Conservation (phyloP, 2,329 filamentous ascomycete species). For the Dendrostoma leiphaemia region DNA sequence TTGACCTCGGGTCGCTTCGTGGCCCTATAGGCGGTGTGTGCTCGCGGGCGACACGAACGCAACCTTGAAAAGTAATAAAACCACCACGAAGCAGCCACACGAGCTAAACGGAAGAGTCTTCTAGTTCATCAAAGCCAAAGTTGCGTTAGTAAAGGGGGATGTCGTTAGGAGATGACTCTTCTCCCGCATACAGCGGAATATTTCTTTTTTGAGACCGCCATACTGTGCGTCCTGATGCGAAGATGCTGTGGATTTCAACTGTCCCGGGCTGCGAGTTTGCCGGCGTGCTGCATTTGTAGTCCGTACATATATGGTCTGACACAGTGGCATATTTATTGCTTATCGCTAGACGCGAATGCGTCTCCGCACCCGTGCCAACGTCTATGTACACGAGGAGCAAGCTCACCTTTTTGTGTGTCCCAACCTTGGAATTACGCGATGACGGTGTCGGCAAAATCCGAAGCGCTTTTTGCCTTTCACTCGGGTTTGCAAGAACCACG, state of each 20-base stretch:
- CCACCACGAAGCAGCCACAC: not conserved
- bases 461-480: not conserved
- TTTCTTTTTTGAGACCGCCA: not conserved
- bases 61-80: too few species aligned
- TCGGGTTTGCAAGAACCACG: not conserved
- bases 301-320: not conserved
- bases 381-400: too few species aligned
- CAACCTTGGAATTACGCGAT: not conserved
- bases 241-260: not conserved
- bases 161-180: not conserved
- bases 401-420: too few species aligned
- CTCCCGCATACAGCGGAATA: not conserved
- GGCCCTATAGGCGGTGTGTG: too few species aligned
- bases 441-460: not conserved
- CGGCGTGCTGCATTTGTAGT: too few species aligned
- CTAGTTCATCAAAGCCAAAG: not conserved
- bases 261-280: too few species aligned
- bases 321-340: not conserved
- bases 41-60: too few species aligned
- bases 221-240: not conserved
- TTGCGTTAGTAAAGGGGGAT: not conserved
- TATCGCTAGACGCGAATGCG: too few species aligned
- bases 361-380: too few species aligned
- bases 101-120: too few species aligned
- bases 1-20: too few species aligned